These are phyloP conservation scores for Monosporascus cannonballus DNA, from an alignment of 2,329 filamentous ascomycete genomes.

Conservation along the genomic window DNA sequence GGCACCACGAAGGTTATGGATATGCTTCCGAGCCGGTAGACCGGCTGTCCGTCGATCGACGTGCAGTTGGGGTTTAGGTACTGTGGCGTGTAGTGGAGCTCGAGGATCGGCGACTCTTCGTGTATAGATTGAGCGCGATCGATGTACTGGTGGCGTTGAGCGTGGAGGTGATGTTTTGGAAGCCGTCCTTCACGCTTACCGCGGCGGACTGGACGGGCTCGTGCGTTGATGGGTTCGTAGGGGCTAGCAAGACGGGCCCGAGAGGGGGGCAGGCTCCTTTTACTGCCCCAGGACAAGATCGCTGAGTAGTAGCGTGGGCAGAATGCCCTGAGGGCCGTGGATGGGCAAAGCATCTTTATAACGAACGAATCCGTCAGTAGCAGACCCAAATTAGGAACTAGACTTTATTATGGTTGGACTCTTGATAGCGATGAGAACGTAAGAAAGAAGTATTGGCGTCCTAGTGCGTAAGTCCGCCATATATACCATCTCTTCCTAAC, in stretches of 20 bases:
- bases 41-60: slow-evolving; percentile 23
- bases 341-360: slow-evolving; percentile 3
- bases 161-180: slow-evolving; percentile 20
- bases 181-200: slow-evolving; percentile 11
- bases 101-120: slow-evolving; percentile 30
- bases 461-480: no score
- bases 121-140: slow-evolving; percentile 35
- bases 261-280: slow-evolving; percentile 36
- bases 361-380: background rate
- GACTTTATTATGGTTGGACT: background rate
- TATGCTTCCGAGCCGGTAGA: slow-evolving; percentile 32
- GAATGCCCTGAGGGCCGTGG: background rate
- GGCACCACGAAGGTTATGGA: slow-evolving; percentile 27
- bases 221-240: slow-evolving; percentile 26
- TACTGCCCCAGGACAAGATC: slow-evolving; percentile 13
- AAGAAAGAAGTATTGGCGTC: background rate
- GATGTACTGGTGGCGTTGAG: slow-evolving; percentile 31
- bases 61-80: slow-evolving; percentile 22
- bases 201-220: slow-evolving; percentile 22
- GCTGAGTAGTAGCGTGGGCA: slow-evolving; percentile 8
- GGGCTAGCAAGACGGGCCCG: slow-evolving; percentile 34
- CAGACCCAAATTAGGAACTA: background rate
- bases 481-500: no score
- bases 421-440: background rate
- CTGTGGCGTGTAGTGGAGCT: slow-evolving; percentile 34